Conservation (phyloP, 176 grass and related monocot species). For the Musa schizocarpa region DNA sequence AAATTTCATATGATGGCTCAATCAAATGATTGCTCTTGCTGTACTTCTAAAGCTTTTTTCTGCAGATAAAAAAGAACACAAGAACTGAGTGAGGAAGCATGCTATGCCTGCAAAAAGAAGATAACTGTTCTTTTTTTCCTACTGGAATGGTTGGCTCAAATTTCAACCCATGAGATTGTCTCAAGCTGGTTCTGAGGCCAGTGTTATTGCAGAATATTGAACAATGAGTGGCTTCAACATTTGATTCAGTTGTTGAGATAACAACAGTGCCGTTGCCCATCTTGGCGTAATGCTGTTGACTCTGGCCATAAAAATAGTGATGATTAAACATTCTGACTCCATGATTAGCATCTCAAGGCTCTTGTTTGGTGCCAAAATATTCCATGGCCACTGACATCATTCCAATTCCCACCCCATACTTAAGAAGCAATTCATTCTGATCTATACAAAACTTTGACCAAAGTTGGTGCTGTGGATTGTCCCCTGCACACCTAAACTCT, state of each 20-base stretch:
- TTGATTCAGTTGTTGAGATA: neutral
- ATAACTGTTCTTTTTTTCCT: neutral
- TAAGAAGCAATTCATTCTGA: neutral
- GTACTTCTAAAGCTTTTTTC: slow-evolving; percentile 3
- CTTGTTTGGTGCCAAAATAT: neutral
- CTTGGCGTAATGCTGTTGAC: neutral
- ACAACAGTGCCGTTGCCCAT: neutral
- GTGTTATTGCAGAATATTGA: neutral
- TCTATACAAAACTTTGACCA: neutral
- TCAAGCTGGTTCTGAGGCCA: neutral
- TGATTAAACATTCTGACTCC: neutral
- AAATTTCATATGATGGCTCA: neutral
- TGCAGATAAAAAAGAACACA: neutral
- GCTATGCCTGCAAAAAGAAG: neutral
- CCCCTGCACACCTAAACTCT: neutral
- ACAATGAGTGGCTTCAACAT: neutral
- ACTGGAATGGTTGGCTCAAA: neutral
- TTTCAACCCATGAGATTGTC: neutral
- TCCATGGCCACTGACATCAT: neutral
- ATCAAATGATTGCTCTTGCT: slow-evolving; percentile 14
- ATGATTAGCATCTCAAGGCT: no score
- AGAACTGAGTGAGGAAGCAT: neutral
- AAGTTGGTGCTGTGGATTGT: neutral
- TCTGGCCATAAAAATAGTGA: neutral
- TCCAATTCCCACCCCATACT: neutral